phyloP scores from a whole-genome alignment of 106 monocot species.

The Agapanthus africanus region DNA sequence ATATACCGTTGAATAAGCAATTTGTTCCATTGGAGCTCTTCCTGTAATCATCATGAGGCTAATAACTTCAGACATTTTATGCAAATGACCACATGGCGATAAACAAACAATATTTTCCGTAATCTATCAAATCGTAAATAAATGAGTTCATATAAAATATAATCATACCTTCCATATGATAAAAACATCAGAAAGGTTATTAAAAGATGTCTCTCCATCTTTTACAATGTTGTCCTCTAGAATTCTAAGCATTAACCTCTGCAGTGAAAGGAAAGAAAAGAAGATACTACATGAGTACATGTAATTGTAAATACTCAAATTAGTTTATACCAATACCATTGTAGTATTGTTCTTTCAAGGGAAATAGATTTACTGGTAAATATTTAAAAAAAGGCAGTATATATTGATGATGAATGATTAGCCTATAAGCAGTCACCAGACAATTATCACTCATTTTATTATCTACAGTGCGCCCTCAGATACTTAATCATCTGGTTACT shows the following conservation, averaged over 20 bases:
- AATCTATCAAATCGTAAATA: neutral
- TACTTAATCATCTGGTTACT: too few species aligned
- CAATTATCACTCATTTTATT: too few species aligned
- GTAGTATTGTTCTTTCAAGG: too few species aligned
- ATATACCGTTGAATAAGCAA: constrained; percentile 48
- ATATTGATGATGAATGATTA: too few species aligned
- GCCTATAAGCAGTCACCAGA: too few species aligned
- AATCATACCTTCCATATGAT: constrained; percentile 38
- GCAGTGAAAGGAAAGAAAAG: too few species aligned
- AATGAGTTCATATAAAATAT: neutral
- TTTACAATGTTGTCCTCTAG: constrained; percentile 13
- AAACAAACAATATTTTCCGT: too few species aligned
- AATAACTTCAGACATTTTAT: too few species aligned
- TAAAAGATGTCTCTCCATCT: constrained; percentile 12
- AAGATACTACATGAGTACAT: neutral
- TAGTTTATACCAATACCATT: neutral
- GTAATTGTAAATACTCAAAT: neutral
- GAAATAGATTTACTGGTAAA: too few species aligned
- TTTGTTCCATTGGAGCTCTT: constrained; percentile 61
- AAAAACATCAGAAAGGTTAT: constrained; percentile 12
- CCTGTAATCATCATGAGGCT: constrained; percentile 24
- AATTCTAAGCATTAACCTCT: constrained; percentile 42
- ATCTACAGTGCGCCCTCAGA: too few species aligned
- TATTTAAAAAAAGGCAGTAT: too few species aligned
- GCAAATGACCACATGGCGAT: too few species aligned